phyloP scores from a whole-genome alignment of 2,329 filamentous ascomycete species.

The Phialocephala sp. region DNA sequence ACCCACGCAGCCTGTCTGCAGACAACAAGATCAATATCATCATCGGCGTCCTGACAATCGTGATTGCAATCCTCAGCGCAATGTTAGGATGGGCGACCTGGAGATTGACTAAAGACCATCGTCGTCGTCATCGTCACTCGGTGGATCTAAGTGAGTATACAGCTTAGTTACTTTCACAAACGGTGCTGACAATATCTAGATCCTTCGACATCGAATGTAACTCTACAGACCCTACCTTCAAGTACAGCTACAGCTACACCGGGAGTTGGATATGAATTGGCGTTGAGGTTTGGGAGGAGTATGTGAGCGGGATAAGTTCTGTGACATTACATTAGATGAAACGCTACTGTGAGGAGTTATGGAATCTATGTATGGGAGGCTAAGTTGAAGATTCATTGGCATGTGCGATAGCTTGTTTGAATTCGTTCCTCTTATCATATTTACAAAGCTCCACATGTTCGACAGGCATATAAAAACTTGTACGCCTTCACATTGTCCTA shows the following conservation, averaged over 20 bases:
- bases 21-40: conserved; percentile 10
- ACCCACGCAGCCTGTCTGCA: neutral
- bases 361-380: too few species aligned
- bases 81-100: conserved; percentile 8
- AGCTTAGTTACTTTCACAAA: neutral
- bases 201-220: neutral
- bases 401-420: too few species aligned
- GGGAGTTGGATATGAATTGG: conserved; percentile 2
- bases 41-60: conserved; percentile 2
- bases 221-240: neutral
- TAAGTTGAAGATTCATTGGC: too few species aligned
- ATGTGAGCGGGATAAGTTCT: neutral
- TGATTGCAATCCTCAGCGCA: neutral
- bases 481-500: too few species aligned
- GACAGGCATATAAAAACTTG: too few species aligned
- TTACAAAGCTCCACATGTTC: too few species aligned
- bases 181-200: neutral
- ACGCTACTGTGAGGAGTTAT: too few species aligned
- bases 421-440: too few species aligned
- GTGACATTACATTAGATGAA: too few species aligned
- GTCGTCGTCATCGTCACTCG: neutral
- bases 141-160: neutral
- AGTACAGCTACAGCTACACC: neutral
- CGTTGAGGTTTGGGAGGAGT: conserved; percentile 13
- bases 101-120: neutral